Conservation (phyloP, 2,329 filamentous ascomycete species). For the Graphilbum sp. region DNA sequence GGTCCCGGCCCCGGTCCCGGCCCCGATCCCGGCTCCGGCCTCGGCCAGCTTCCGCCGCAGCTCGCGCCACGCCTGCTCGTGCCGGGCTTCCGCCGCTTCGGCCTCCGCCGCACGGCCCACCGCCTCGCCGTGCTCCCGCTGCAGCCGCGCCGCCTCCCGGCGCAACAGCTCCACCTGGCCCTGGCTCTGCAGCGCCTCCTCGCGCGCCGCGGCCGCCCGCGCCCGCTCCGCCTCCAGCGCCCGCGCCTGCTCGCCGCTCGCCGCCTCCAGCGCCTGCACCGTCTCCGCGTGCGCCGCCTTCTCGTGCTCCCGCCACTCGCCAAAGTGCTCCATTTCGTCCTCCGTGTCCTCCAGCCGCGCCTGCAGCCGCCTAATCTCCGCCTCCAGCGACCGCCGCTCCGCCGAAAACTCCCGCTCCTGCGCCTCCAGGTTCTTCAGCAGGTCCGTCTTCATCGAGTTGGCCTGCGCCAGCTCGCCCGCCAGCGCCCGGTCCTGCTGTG, state of each 20-base stretch:
- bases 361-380: slow-evolving; percentile 62
- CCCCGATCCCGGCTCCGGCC: no score
- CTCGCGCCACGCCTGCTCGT: slow-evolving; percentile 36
- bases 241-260: slow-evolving; percentile 51
- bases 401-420: slow-evolving; percentile 75
- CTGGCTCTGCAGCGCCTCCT: slow-evolving; percentile 40
- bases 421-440: slow-evolving; percentile 88
- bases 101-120: slow-evolving; percentile 29
- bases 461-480: slow-evolving; percentile 65
- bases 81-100: background rate
- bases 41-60: no score
- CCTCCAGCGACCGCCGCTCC: slow-evolving; percentile 69
- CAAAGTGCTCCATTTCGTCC: slow-evolving; percentile 74
- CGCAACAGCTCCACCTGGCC: slow-evolving; percentile 47
- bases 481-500: slow-evolving; percentile 36
- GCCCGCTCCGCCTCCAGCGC: slow-evolving; percentile 57
- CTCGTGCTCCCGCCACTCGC: slow-evolving; percentile 72
- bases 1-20: no score
- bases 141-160: slow-evolving; percentile 40
- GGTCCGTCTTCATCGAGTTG: slow-evolving; percentile 81
- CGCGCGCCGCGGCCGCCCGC: slow-evolving; percentile 38
- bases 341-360: slow-evolving; percentile 74
- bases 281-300: slow-evolving; percentile 53
- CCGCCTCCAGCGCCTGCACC: slow-evolving; percentile 51
- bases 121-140: slow-evolving; percentile 42